Conservation (phyloP, 1,284 basidiomycete species). For the Exsudoporus floridanus region DNA sequence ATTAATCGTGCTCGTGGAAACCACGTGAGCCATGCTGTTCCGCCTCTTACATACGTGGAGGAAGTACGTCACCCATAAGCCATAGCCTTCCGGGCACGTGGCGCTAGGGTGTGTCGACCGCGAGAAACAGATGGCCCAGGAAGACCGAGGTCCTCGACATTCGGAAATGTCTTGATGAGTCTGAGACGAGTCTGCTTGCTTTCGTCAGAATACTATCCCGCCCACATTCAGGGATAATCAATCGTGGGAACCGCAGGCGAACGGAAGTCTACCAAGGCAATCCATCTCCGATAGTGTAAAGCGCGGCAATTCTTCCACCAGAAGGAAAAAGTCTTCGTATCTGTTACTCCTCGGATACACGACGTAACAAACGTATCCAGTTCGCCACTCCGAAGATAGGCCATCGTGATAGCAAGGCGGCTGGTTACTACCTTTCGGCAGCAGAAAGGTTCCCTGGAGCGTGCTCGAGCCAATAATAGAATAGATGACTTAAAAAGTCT, state of each 20-base stretch:
- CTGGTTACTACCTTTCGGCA: neutral
- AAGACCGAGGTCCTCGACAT: neutral
- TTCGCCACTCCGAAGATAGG: neutral
- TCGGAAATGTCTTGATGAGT: neutral
- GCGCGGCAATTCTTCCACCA: neutral
- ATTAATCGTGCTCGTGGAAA: slow-evolving; percentile 16
- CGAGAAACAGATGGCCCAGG: neutral
- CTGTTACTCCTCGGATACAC: neutral
- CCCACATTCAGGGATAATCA: slow-evolving; percentile 12
- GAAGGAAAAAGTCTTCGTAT: neutral
- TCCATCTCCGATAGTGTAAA: neutral
- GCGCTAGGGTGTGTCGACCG: neutral
- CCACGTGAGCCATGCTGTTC: slow-evolving; percentile 26
- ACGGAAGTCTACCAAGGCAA: neutral
- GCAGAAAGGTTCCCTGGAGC: neutral
- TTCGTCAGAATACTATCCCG: neutral
- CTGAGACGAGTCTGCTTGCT: neutral
- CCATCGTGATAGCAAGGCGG: neutral
- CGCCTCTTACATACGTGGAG: slow-evolving; percentile 1
- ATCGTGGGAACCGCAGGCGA: neutral
- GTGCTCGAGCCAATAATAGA: neutral
- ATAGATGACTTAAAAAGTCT: neutral
- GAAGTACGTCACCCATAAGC: slow-evolving; percentile 2
- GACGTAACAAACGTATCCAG: neutral
- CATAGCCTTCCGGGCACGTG: slow-evolving; percentile 3